Base-by-base conservation (phyloP, 2,329 filamentous ascomycete genomes). In the Leptographium procerum region DNA sequence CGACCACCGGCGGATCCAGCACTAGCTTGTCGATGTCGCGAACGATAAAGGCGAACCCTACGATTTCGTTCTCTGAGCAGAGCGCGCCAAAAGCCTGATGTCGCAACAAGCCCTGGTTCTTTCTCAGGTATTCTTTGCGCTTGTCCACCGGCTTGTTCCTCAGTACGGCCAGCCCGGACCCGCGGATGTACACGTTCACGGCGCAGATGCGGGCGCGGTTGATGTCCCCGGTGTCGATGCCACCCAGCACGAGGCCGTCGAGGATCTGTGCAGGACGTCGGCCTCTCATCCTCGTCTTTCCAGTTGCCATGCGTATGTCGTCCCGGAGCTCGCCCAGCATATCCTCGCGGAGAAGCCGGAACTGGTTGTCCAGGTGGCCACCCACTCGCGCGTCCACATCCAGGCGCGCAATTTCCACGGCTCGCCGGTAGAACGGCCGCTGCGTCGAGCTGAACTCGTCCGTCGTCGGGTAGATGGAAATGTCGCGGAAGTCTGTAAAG, bases 341-440 rank as follows among this genome's bases (percentile, higher is more conserved):
- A 61, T 90, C 86, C 63, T 91, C 86, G 4, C 87, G 73, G 0
- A 89, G 72, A 0, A 90, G 75, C 0, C 87, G 83, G 62, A 87
- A 91, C 56, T 89, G 83, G 64, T 86, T 87, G 64, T 88, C 87
- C 0, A 88, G 68, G 65, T 89, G 83, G 0, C 71, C 69, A 0
- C 69, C 69, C 0, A 76, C 66, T 1, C 82, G 75, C 0, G 67
- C 63, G 1, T 71, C 59, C 16, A 65, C 33, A 1, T 71, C 57
- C 0, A 68, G 60, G 1, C 79, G 69, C 1, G 72, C 26, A 0
- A 86, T 71, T 1, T 79, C 78, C 4, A 76, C 71, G 0, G 78
- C 75, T 0, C 70, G 75, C 8, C 79, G 77, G 51, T 83, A 81
- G 66, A 82, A 89, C 0, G 81, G 76, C 28, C 67, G 65, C 3